Base-by-base conservation (phyloP, 495 filamentous ascomycete genomes). In the Aspergillus conjunctus region DNA sequence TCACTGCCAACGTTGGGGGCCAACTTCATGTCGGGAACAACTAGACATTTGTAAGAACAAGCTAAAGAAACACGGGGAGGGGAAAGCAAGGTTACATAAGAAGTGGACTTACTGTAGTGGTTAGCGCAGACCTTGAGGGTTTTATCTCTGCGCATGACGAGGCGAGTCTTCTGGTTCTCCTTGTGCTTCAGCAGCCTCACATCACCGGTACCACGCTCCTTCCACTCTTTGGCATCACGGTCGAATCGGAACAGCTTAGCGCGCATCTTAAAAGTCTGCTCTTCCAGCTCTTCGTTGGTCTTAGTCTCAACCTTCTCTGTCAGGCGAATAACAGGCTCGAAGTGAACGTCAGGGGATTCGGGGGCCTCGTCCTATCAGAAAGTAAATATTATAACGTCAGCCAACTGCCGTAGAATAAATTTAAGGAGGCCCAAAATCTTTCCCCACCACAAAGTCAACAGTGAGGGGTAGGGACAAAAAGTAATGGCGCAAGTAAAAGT, bases 61-160 rank as follows among this genome's bases (percentile, higher is more conserved):
- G 44, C 33, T 48, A 37, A 53, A 58, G 43, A 41, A 20, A 46
- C 3, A n/a, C 3, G 37, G 34, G 15, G 37, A 41, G 37, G 12
- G 9, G 9, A 41, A n/a, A n/a, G 9, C 3, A 15, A 41, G 9
- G 34, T 0, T 0, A 21, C 0, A n/a, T 6, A 33, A 26, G 20
- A 21, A 12, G 14, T n/a, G 5, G 50, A 68, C 91, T 72, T 88
- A 98, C 94, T 88, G 77, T 99, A 99, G 83, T 99, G 95, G 81
- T 99, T 99, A 71, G 95, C 95, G 88, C 95, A 99, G 77, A 98
- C 94, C 83, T 99, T 99, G 79, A 97, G 86, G 64, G 95, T 98
- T 89, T 97, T 97, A 80, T 99, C 95, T 71, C 95, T 83, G 76
- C 95, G 88, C 95, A 99, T 99, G 67, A 99, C 94, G 63, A 99